Base-by-base conservation (phyloP, 331 rosid genomes). In the Acacia concinna region DNA sequence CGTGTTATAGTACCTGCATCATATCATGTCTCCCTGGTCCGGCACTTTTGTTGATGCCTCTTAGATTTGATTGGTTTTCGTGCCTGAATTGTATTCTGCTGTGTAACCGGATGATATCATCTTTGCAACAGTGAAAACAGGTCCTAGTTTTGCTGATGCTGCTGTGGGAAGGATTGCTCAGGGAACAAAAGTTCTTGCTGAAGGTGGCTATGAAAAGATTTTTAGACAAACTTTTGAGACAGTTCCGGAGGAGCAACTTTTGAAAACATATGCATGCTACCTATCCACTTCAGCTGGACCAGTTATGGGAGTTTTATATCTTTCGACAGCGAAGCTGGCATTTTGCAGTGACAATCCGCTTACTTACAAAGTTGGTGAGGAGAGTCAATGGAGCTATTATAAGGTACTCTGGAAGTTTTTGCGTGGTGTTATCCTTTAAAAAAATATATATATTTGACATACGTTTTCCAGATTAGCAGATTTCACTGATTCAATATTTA, bases 101-200 rank as follows among this genome's bases (percentile, higher is more conserved):
- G 1, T 40, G n/a, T 68, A 2, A 23, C 32, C 73, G 47, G 34
- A 41, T 68, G 73, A 40, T n/a, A n/a, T 31, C 13, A 8, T 71
- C 68, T 65, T 31, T 66, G 76, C n/a, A 71, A 41, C 78, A 91
- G 93, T 91, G 90, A 91, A 89, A 83, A 91, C 96, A 23, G 89
- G 91, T n/a, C 96, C 93, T 18, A 89, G 93, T 76, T 80, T 91
- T 84, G 82, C 93, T 72, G 96, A 91, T 67, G 96, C 93, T 32
- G 93, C 96, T 15, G 96, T 89, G 47, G 90, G 91, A 54, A 91
- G 93, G 79, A 87, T 91, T 81, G 96, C 96, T 71, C 96, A 91
- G 83, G 85, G 96, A 20, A 87, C 96, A 15, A 91, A 91, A 79
- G 96, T 91, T 35, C 86, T 91, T 25, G 87, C 93, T 27, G 93